A percentile compares a stretch with the other conserved stretches of the same genome.
Conservation (phyloP, 2,329 filamentous ascomycete species). For the Colletotrichum sidae region DNA sequence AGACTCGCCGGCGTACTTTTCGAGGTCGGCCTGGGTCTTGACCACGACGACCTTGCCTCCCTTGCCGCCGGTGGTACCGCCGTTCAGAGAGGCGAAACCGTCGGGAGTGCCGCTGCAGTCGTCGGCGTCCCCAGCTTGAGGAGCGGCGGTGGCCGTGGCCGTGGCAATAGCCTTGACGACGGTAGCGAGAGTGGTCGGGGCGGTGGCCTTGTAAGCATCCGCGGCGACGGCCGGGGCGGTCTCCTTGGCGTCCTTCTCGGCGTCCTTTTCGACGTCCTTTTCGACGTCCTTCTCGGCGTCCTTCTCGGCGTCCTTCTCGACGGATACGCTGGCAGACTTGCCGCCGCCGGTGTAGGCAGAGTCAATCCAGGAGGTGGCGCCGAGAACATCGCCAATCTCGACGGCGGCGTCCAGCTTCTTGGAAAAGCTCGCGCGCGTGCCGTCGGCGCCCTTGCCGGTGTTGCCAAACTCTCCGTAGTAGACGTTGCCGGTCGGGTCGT, state of each 20-base stretch:
- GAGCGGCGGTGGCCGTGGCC: constrained; percentile 19
- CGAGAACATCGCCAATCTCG: constrained; percentile 45
- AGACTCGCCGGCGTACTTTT: constrained; percentile 38
- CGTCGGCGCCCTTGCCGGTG: constrained; percentile 65
- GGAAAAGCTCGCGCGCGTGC: constrained; percentile 60
- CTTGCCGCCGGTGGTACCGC: constrained; percentile 41
- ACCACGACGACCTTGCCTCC: constrained; percentile 40
- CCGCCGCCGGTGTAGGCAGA: constrained; percentile 39
- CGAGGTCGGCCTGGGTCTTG: constrained; percentile 39
- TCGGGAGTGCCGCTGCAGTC: constrained; percentile 34
- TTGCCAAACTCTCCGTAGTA: constrained; percentile 71
- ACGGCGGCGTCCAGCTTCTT: constrained; percentile 51
- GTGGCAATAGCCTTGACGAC: constrained; percentile 27
- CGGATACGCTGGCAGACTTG: constrained; percentile 3
- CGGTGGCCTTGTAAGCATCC: constrained; percentile 7
- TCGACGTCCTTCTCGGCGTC: too few relatives aligned
- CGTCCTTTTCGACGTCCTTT: too few relatives aligned
- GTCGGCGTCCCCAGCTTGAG: constrained; percentile 3
- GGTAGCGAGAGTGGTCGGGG: constrained; percentile 15
- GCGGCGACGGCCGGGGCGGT: constrained; percentile 7
- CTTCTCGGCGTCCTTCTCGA: neutral
- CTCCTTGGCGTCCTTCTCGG: neutral
- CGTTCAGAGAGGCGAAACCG: constrained; percentile 42
- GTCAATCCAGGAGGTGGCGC: constrained; percentile 41
- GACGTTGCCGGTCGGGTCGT: constrained; percentile 62